Evolutionary conservation across 2,329 filamentous ascomycete species (phyloP).

Genomic region (Aureobasidium melanogenum): DNA sequence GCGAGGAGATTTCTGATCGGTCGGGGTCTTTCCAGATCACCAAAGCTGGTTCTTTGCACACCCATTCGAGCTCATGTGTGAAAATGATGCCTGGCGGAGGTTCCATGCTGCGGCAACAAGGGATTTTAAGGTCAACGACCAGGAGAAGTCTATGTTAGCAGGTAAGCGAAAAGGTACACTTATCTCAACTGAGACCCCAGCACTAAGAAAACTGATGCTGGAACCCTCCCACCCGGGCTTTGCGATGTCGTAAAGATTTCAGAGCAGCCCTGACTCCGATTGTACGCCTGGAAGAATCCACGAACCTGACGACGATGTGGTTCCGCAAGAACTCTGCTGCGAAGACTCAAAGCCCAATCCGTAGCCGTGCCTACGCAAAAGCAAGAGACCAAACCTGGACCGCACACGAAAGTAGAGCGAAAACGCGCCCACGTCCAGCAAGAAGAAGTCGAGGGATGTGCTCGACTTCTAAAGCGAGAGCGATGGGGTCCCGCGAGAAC

Average conservation of each 20-base stretch:
- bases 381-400: background rate
- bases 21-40: background rate
- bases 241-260: background rate
- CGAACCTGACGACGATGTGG: background rate
- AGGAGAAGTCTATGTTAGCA: background rate
- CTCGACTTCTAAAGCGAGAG: background rate
- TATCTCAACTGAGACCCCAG: background rate
- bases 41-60: background rate
- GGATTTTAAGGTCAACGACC: no score
- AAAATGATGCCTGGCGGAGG: background rate
- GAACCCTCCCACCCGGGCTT: slow-evolving; percentile 9
- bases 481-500: background rate
- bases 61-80: background rate
- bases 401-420: background rate
- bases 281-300: background rate
- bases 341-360: background rate
- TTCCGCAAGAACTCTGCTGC: background rate
- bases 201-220: background rate
- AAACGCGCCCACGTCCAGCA: background rate
- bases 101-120: background rate
- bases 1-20: background rate
- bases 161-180: background rate
- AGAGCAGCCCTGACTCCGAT: slow-evolving; percentile 3
- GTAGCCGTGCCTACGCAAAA: background rate
- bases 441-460: background rate